A percentile compares a stretch with the other conserved stretches of the same genome.
Conservation (phyloP, 208 protist species). For the Crithidia fasciculata region DNA sequence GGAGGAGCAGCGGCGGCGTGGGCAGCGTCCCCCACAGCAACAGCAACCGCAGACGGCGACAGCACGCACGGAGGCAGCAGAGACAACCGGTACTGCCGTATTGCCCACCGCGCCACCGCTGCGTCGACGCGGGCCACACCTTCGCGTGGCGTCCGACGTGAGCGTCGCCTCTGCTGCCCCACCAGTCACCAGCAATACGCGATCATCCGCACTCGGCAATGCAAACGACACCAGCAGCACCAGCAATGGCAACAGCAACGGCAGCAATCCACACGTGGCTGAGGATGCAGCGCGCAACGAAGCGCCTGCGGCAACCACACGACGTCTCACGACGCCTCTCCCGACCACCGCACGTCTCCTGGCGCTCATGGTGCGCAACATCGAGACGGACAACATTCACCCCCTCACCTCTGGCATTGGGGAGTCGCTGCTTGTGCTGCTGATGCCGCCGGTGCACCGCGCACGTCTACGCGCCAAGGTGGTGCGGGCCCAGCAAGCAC, state of each 20-base stretch:
- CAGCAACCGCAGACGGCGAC: background rate
- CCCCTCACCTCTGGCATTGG: constrained; percentile 8
- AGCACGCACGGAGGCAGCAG: background rate
- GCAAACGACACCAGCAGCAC: background rate
- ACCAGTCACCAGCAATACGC: too few species aligned
- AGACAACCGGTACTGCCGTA: background rate
- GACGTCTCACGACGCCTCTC: background rate
- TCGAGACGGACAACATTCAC: constrained; percentile 19
- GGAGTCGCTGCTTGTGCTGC: constrained; percentile 16
- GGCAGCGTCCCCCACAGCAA: background rate
- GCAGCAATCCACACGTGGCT: background rate
- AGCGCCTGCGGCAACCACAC: background rate
- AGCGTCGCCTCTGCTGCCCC: background rate
- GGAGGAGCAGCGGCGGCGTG: constrained; percentile 18
- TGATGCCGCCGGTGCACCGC: constrained; percentile 20
- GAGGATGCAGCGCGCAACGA: background rate
- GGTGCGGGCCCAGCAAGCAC: background rate
- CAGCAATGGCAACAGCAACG: background rate
- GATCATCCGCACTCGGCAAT: too few species aligned
- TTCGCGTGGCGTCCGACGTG: constrained; percentile 11
- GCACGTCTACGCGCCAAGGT: constrained; percentile 18
- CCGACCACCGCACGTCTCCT: constrained; percentile 24
- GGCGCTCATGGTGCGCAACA: constrained; percentile 18
- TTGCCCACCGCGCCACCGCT: background rate
- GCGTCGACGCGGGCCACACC: constrained; percentile 6